Evolutionary conservation across 345 rosid species (phyloP).

Genomic region (Citrus sp.): DNA sequence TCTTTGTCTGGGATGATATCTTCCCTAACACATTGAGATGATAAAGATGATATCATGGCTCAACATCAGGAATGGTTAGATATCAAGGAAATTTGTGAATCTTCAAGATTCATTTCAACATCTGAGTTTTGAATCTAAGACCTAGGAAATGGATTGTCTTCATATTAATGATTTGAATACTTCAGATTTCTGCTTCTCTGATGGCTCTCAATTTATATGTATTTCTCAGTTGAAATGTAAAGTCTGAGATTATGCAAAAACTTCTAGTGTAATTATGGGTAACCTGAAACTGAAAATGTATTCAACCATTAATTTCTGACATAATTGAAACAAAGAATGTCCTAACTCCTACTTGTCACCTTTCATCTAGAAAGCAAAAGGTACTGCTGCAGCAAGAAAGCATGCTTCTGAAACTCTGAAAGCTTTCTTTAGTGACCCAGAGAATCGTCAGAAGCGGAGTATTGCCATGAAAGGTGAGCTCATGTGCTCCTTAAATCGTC

Average conservation of each 20-base stretch:
- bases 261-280: not conserved
- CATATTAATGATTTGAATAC: not conserved
- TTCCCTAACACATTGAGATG: not conserved
- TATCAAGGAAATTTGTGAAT: not conserved
- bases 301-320: constrained; percentile 3
- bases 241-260: not conserved
- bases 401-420: constrained; percentile 70
- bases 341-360: not conserved
- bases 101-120: not conserved
- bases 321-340: not conserved
- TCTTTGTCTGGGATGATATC: not conserved
- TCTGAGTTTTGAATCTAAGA: not conserved
- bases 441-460: constrained; percentile 79
- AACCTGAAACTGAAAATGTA: not conserved
- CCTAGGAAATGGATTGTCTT: not conserved
- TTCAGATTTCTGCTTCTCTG: not conserved
- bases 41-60: not conserved
- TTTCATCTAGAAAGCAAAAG: constrained; percentile 67
- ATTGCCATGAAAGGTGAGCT: constrained; percentile 80
- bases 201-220: not conserved
- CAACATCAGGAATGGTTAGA: not conserved
- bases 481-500: constrained; percentile 29
- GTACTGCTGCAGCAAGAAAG: constrained; percentile 83
- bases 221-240: not conserved
- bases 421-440: constrained; percentile 75